A percentile compares a stretch with the other conserved stretches of the same genome.
These are phyloP conservation scores for Penicillium steckii DNA, from an alignment of 495 filamentous ascomycete species.

Conservation along the genomic window DNA sequence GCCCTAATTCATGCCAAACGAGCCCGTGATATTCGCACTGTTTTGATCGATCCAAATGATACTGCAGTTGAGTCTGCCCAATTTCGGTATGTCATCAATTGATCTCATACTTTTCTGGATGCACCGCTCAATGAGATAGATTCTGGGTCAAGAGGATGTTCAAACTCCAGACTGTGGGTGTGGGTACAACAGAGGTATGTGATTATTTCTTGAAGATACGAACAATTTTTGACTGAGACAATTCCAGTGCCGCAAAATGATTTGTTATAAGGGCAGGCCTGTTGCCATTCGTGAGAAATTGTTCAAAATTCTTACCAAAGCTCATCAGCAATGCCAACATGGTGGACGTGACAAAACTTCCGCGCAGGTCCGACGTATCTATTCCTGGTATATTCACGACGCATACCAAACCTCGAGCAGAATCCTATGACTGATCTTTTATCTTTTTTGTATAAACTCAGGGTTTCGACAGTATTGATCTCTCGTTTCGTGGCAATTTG, in stretches of 20 bases:
- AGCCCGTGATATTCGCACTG: slow-evolving; percentile 52
- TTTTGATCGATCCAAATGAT: slow-evolving; percentile 54
- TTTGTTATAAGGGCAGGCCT: slow-evolving; percentile 59
- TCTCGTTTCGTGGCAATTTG: slow-evolving; percentile 59
- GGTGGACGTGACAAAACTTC: slow-evolving; percentile 62
- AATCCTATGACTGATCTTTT: too few species aligned
- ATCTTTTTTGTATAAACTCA: slow-evolving; percentile 17
- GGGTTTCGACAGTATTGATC: slow-evolving; percentile 59
- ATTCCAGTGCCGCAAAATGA: slow-evolving; percentile 43
- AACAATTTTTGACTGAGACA: slow-evolving; percentile 15
- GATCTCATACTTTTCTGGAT: too few species aligned
- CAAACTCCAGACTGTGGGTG: slow-evolving; percentile 43
- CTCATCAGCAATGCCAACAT: slow-evolving; percentile 57
- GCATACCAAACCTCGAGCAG: too few species aligned
- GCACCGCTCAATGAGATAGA: slow-evolving; percentile 34
- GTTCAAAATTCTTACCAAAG: slow-evolving; percentile 55
- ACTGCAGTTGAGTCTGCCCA: slow-evolving; percentile 59
- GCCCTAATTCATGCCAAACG: slow-evolving; percentile 55
- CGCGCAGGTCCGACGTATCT: slow-evolving; percentile 54
- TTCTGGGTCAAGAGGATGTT: slow-evolving; percentile 66
- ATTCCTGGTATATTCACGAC: slow-evolving; percentile 49
- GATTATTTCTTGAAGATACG: too few species aligned
- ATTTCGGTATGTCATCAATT: slow-evolving; percentile 46
- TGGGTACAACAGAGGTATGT: slow-evolving; percentile 35
- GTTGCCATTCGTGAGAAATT: slow-evolving; percentile 58